Percentiles rank a stretch among this genome's conserved stretches.
Conservation (phyloP, 2,329 filamentous ascomycete genomes). For the Phaeomoniella chlamydospora region DNA sequence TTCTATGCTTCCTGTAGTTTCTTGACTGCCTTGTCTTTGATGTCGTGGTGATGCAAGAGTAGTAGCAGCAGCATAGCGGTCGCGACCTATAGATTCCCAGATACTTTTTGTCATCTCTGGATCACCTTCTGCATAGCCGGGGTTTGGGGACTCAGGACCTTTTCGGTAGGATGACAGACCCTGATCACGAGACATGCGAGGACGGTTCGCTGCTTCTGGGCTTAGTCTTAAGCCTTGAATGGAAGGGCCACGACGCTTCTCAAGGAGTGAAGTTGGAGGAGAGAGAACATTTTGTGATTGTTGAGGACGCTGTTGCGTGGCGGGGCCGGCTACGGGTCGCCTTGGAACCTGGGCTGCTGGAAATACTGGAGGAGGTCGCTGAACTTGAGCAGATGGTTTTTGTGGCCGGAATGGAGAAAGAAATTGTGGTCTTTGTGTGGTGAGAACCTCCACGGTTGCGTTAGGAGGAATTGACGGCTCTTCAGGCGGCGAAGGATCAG, state of each 20-base stretch:
- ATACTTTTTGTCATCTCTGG: not conserved
- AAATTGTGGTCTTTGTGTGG: not conserved
- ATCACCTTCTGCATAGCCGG: not conserved
- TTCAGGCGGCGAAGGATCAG: not conserved
- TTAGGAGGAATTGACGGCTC: too few relatives aligned
- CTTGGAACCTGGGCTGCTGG: not conserved
- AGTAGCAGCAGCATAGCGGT: not conserved
- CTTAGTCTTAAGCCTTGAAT: not conserved
- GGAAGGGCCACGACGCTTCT: not conserved
- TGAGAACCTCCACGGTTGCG: not conserved
- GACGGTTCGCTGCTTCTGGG: not conserved
- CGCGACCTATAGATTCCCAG: not conserved
- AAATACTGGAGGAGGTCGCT: too few relatives aligned
- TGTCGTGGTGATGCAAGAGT: not conserved
- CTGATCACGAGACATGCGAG: not conserved
- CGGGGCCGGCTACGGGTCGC: not conserved
- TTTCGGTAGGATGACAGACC: not conserved
- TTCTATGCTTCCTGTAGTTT: not conserved
- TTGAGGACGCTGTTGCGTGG: not conserved
- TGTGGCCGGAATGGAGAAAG: not conserved
- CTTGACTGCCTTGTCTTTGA: not conserved
- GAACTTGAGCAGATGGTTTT: too few relatives aligned
- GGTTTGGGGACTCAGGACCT: not conserved
- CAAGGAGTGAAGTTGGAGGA: not conserved
- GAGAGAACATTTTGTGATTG: not conserved